These are phyloP conservation scores for Podospora comata DNA, from an alignment of 495 filamentous ascomycete species.

Conservation along the genomic window DNA sequence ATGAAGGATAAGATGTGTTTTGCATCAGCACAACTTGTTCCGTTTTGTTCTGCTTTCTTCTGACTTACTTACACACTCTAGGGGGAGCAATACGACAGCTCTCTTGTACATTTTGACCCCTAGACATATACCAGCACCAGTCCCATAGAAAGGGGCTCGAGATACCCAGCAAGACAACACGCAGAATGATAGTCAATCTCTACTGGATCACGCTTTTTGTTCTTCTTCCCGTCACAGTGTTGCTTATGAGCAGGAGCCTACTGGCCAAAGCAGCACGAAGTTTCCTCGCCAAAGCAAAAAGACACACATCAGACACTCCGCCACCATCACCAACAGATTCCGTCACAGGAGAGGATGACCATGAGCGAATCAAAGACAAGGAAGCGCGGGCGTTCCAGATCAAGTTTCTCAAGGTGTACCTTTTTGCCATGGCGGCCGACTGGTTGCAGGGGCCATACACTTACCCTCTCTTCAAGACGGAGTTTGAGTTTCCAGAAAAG, in stretches of 20 bases:
- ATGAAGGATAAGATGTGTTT: constrained; percentile 1
- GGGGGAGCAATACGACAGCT: not conserved
- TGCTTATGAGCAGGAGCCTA: not conserved
- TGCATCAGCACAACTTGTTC: not conserved
- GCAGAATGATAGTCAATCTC: not conserved
- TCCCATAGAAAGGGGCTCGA: not conserved
- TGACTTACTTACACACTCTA: not conserved
- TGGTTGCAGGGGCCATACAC: constrained; percentile 6
- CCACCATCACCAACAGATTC: not conserved
- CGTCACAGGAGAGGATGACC: not conserved
- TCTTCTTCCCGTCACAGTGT: not conserved
- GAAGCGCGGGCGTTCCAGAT: constrained; percentile 6
- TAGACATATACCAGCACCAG: not conserved
- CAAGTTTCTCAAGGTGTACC: constrained; percentile 6
- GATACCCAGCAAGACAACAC: not conserved
- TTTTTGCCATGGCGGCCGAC: constrained; percentile 1
- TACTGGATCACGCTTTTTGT: not conserved
- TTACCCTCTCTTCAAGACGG: not conserved
- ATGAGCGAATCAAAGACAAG: not conserved
- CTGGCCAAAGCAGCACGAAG: not conserved
- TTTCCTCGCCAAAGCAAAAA: not conserved
- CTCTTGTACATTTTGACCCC: not conserved
- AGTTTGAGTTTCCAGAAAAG: not conserved
- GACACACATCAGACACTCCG: not conserved
- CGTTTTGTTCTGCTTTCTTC: not conserved